These are phyloP conservation scores for Salisapilia sapeloensis DNA, from an alignment of 352 stramenopile species.

Conservation along the genomic window DNA sequence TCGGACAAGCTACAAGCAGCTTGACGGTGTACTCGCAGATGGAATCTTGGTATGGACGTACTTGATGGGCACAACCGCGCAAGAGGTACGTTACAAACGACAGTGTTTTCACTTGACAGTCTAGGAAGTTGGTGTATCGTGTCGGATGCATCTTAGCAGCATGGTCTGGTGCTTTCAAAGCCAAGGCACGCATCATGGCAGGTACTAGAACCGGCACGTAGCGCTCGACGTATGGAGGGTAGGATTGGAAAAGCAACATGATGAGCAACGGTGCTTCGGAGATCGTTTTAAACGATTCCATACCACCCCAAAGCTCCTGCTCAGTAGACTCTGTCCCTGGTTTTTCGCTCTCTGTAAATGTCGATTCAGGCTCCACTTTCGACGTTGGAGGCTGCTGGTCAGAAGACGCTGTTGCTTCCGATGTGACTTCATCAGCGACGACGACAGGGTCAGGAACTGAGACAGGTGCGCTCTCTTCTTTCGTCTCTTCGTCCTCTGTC, in stretches of 20 bases:
- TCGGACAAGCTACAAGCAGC: conserved; percentile 88
- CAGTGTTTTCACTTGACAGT: conserved; percentile 95
- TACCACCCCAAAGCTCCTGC: conserved; percentile 37
- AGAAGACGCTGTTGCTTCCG: too few relatives aligned
- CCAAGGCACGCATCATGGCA: conserved; percentile 93
- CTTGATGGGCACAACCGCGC: conserved; percentile 80
- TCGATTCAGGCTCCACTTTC: not conserved
- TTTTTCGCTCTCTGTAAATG: conserved; percentile 1
- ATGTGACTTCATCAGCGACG: too few relatives aligned
- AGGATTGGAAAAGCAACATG: conserved; percentile 97
- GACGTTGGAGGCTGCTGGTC: too few relatives aligned
- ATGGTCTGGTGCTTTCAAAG: conserved; percentile 57
- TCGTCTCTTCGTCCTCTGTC: conserved; percentile 19
- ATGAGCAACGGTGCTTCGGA: conserved; percentile 95
- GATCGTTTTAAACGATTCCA: conserved; percentile 91
- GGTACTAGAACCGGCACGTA: conserved; percentile 92
- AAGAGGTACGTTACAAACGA: conserved; percentile 97
- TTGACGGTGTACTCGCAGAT: conserved; percentile 91
- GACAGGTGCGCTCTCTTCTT: too few relatives aligned
- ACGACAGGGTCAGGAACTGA: too few relatives aligned
- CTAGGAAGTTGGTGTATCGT: conserved; percentile 83
- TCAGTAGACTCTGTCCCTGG: not conserved
- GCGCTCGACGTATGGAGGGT: conserved; percentile 90
- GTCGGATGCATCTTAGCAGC: conserved; percentile 34
- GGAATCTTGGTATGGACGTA: conserved; percentile 90